phyloP scores from a whole-genome alignment of 2,329 filamentous ascomycete genomes.

The Tolypocladium inflatum region DNA sequence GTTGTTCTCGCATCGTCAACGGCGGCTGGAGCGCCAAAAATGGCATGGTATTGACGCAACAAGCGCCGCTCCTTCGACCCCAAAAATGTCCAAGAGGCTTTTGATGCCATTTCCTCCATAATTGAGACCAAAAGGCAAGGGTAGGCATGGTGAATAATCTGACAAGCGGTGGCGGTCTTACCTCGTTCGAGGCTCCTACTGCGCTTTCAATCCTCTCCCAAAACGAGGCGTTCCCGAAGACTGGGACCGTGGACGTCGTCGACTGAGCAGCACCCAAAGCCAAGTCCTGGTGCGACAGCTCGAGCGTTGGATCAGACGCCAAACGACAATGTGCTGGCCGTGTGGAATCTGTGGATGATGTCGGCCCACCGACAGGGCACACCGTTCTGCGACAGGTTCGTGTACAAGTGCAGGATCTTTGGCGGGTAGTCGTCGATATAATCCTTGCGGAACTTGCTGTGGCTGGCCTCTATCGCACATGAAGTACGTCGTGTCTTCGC shows the following conservation, averaged over 20 bases:
- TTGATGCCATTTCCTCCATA: not conserved
- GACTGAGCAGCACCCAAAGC: too few relatives aligned
- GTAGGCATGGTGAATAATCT: not conserved
- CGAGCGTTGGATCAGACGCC: not conserved
- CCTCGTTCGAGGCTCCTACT: not conserved
- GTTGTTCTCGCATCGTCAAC: not conserved
- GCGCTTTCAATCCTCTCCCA: not conserved
- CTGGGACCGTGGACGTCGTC: not conserved
- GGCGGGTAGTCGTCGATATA: constrained; percentile 28
- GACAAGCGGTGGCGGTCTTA: not conserved
- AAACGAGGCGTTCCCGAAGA: too few relatives aligned
- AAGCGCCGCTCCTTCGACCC: not conserved
- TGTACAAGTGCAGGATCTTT: constrained; percentile 18
- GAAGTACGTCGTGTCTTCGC: not conserved
- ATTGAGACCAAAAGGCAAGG: not conserved
- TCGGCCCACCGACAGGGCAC: not conserved
- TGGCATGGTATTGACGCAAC: not conserved
- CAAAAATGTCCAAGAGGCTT: not conserved
- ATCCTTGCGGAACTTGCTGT: constrained; percentile 15
- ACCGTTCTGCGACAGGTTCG: constrained; percentile 3
- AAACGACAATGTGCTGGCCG: not conserved
- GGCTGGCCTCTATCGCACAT: constrained; percentile 18
- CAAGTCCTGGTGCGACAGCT: not conserved
- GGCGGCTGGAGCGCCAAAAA: not conserved
- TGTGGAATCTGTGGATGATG: not conserved